A percentile compares a stretch with the other conserved stretches of the same genome.
Evolutionary conservation across 148 eudicot genomes (phyloP).

Genomic region (Persicaria tinctoria): DNA sequence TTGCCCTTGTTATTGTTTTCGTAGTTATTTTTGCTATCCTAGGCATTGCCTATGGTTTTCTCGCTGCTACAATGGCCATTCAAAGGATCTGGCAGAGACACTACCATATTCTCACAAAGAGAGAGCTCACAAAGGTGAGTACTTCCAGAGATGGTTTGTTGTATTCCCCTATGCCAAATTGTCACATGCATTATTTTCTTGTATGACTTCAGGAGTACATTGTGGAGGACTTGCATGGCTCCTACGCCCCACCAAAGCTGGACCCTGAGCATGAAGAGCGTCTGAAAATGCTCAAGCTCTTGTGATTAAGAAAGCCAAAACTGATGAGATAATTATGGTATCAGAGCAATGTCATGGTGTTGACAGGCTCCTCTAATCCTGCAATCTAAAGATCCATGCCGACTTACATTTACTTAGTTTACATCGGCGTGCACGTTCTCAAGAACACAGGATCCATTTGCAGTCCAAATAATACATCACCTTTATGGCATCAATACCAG

Average conservation of each 20-base stretch:
- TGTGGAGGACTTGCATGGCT: conserved; percentile 72
- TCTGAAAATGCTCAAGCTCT: conserved; percentile 64
- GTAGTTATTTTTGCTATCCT: conserved; percentile 82
- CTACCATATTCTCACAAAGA: conserved; percentile 88
- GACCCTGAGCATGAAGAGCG: conserved; percentile 60
- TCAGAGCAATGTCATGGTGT: background rate
- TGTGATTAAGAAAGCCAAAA: conserved; percentile 19
- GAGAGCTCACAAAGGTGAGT: conserved; percentile 79
- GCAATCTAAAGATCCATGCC: background rate
- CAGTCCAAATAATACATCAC: background rate
- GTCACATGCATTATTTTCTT: background rate
- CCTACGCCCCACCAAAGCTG: conserved; percentile 65
- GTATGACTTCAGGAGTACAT: conserved; percentile 52
- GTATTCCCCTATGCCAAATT: background rate
- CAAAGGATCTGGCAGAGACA: conserved; percentile 97
- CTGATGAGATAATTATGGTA: background rate
- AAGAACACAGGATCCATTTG: background rate
- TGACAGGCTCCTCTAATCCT: background rate
- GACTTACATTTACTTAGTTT: background rate
- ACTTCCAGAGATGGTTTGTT: background rate
- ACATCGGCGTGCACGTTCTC: background rate
- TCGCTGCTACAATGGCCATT: conserved; percentile 79
- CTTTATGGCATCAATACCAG: background rate
- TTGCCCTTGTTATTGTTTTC: conserved; percentile 61
- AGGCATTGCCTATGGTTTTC: conserved; percentile 84